Conservation (phyloP, 495 filamentous ascomycete species). For the Hyaloscypha finlandica region DNA sequence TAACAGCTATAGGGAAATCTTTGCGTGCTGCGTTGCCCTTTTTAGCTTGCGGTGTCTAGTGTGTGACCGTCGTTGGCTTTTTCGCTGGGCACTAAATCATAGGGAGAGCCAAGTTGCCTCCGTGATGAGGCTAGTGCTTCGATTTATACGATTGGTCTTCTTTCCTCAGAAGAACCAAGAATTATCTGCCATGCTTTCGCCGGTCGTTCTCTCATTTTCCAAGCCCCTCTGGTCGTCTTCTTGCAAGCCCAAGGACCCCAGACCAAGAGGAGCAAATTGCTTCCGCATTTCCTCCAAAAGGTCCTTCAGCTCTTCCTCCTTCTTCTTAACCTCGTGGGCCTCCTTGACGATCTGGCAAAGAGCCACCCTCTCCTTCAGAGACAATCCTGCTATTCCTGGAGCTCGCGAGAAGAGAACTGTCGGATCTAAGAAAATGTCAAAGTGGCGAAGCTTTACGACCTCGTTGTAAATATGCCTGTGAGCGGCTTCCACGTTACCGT, state of each 20-base stretch:
- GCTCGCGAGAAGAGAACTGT: background rate
- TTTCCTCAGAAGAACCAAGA: background rate
- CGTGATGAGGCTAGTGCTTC: too few relatives aligned
- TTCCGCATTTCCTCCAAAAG: background rate
- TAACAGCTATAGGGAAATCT: background rate
- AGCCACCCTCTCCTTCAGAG: background rate
- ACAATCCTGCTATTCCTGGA: background rate
- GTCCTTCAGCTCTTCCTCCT: background rate
- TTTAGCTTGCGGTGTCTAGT: too few relatives aligned
- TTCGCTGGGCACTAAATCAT: too few relatives aligned
- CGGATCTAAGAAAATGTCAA: background rate
- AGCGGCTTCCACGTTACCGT: background rate
- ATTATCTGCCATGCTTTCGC: background rate
- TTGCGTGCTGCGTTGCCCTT: background rate
- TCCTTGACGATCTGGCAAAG: too few relatives aligned
- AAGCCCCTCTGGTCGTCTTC: too few relatives aligned
- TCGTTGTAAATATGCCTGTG: background rate
- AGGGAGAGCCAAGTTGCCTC: too few relatives aligned
- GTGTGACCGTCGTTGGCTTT: too few relatives aligned
- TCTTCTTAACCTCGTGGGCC: background rate
- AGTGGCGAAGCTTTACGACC: background rate
- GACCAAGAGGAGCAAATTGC: background rate
- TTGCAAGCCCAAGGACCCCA: too few relatives aligned
- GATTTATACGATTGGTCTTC: too few relatives aligned
- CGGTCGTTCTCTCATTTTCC: background rate